Evolutionary conservation across 2,329 filamentous ascomycete species (phyloP), one percentile per base, ranked within the genome.

Genomic region (Trichoderma asperellum): DNA sequence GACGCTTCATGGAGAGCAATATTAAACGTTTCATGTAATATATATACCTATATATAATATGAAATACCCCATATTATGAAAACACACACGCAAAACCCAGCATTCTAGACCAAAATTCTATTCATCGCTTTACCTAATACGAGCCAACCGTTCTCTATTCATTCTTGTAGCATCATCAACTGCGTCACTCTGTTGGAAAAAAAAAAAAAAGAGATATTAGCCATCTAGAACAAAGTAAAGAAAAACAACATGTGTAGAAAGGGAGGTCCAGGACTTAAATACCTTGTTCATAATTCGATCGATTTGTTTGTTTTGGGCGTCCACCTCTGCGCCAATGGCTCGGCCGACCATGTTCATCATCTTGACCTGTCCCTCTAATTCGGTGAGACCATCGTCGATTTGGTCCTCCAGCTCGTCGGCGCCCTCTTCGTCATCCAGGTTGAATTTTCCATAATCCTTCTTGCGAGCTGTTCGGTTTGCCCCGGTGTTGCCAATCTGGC

Each of bases 91-190:
- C 16, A 64, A 47, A 52, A 35, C 32, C 21, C 24, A 32, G 35
- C 35, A 43, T 35, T 66, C 63, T 66, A 66, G 29, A 27, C 43
- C 14, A 8, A 49, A 40, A 55, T 32, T 47, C 49, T 37, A 67
- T 47, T 59, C 47, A 66, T 66, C 40, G 29, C 55, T 66, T 73
- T 77, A 83, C 69, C 77, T 82, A 69, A 91, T 89, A 61, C 90
- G 86, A 75, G 91, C 88, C 78, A 94, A 78, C 74, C 88, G 87
- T 75, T 90, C 88, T 73, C 91, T 86, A 83, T 94, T 94, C 86
- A 93, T 89, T 70, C 89, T 88, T 75, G 95, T 92, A 76, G 91
- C 88, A 73, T 95, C 92, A 79, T 94, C 92, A 73, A 97, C 92
- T 74, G 85, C 87, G 78, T 97, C 93, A 81, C 90, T 95, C 92